A percentile compares a stretch with the other conserved stretches of the same genome.
Evolutionary conservation across 805 yeast genomes (phyloP).

Genomic region (Saccharomycopsis guyanensis): DNA sequence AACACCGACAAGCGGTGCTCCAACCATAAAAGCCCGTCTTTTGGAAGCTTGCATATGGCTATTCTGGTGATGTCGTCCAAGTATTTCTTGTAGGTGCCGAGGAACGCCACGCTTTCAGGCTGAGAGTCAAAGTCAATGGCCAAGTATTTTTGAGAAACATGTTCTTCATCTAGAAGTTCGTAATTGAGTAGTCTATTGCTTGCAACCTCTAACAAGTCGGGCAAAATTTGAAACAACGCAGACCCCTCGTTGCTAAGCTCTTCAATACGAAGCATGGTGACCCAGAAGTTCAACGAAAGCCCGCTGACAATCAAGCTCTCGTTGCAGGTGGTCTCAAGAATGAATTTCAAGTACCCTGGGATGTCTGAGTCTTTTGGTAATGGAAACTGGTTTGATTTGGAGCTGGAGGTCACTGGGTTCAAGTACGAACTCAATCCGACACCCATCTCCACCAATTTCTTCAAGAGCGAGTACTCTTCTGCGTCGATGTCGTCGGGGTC

Average conservation of each 20-base stretch:
- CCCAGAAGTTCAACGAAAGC: constrained; percentile 89
- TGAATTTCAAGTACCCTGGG: constrained; percentile 60
- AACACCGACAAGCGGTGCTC: constrained; percentile 64
- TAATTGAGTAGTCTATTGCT: constrained; percentile 75
- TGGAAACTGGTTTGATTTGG: constrained; percentile 21
- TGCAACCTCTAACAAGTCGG: constrained; percentile 65
- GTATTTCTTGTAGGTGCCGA: constrained; percentile 72
- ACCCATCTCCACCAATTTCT: constrained; percentile 89
- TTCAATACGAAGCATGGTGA: constrained; percentile 76
- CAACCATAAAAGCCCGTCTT: constrained; percentile 75
- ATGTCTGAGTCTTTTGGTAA: constrained; percentile 53
- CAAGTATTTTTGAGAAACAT: constrained; percentile 55
- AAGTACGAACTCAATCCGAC: constrained; percentile 79
- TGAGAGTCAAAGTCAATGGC: constrained; percentile 85
- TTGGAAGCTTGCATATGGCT: constrained; percentile 77
- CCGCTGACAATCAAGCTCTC: constrained; percentile 88
- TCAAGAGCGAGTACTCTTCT: constrained; percentile 67
- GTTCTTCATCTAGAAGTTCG: constrained; percentile 57
- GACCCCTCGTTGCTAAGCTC: constrained; percentile 38
- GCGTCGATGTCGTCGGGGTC: constrained; percentile 74
- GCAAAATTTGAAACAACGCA: constrained; percentile 35
- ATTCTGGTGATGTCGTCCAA: constrained; percentile 88
- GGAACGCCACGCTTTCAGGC: constrained; percentile 70
- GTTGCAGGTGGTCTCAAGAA: constrained; percentile 73
- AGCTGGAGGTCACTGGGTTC: constrained; percentile 35